These are phyloP conservation scores for Sclerotinia subarctica DNA, from an alignment of 2,329 filamentous ascomycete genomes.

Conservation along the genomic window DNA sequence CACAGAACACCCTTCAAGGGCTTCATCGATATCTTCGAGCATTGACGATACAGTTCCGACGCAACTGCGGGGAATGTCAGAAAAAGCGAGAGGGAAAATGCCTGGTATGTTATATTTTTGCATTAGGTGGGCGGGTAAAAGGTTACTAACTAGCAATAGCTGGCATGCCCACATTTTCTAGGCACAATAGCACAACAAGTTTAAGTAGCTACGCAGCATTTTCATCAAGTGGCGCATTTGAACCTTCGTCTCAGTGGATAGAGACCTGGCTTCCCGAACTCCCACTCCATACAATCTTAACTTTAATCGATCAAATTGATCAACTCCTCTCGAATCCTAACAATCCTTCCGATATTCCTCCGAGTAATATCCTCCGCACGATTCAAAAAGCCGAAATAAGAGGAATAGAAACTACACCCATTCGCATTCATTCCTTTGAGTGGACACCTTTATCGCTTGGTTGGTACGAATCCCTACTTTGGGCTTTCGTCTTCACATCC, in stretches of 20 bases:
- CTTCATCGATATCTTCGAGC: conserved; percentile 65
- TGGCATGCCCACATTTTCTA: conserved; percentile 74
- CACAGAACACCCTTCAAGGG: conserved; percentile 59
- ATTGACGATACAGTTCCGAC: conserved; percentile 76
- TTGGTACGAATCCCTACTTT: conserved; percentile 94
- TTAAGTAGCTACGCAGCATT: conserved; percentile 63
- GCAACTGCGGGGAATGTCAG: conserved; percentile 88
- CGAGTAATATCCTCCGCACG: conserved; percentile 49
- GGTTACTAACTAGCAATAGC: conserved; percentile 43
- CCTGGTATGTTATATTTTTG: conserved; percentile 47
- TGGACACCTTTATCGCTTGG: conserved; percentile 88
- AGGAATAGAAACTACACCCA: conserved; percentile 69
- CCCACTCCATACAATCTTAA: conserved; percentile 81
- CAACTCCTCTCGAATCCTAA: conserved; percentile 52
- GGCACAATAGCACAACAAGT: conserved; percentile 86
- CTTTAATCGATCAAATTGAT: conserved; percentile 65
- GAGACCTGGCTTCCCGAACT: conserved; percentile 91
- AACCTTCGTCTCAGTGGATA: conserved; percentile 80
- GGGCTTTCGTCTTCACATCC: conserved; percentile 86
- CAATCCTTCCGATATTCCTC: conserved; percentile 44
- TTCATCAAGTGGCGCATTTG: conserved; percentile 61
- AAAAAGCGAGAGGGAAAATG: conserved; percentile 95
- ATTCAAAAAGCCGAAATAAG: conserved; percentile 62
- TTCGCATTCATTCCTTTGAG: conserved; percentile 85
- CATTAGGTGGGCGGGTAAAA: not conserved